Conservation (phyloP, 2,329 filamentous ascomycete genomes). For the Diaporthe velutina region DNA sequence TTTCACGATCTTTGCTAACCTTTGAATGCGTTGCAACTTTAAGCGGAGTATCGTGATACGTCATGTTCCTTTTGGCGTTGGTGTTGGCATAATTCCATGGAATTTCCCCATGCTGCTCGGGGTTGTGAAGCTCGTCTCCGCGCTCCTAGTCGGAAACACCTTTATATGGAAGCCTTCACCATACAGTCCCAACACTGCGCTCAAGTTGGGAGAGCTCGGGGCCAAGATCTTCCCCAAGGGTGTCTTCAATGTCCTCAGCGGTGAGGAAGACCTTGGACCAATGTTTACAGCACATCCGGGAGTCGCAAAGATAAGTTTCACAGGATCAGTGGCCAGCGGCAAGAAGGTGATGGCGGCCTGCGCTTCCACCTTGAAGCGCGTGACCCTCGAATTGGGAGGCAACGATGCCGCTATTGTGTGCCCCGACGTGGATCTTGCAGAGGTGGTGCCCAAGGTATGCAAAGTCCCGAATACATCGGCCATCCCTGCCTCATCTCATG, state of each 20-base stretch:
- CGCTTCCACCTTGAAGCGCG: slow-evolving; percentile 58
- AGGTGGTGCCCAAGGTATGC: slow-evolving; percentile 49
- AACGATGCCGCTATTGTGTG: slow-evolving; percentile 63
- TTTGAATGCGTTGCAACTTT: background rate
- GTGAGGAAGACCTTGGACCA: slow-evolving; percentile 57
- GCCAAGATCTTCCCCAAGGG: slow-evolving; percentile 57
- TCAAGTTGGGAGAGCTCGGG: slow-evolving; percentile 58
- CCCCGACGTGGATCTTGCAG: slow-evolving; percentile 59
- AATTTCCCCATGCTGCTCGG: slow-evolving; percentile 56
- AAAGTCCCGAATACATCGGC: background rate
- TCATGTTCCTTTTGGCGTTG: slow-evolving; percentile 52
- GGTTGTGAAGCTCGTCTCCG: slow-evolving; percentile 57
- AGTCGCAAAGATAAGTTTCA: slow-evolving; percentile 59
- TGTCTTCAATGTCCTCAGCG: slow-evolving; percentile 58
- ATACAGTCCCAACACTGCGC: slow-evolving; percentile 54
- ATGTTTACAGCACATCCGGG: slow-evolving; percentile 44
- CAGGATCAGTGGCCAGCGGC: slow-evolving; percentile 50
- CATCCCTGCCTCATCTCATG: background rate
- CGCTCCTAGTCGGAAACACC: slow-evolving; percentile 59
- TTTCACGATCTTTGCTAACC: background rate
- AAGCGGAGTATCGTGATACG: slow-evolving; percentile 28
- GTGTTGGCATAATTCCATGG: slow-evolving; percentile 64
- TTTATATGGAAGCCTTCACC: slow-evolving; percentile 63
- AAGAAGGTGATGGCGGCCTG: slow-evolving; percentile 57
- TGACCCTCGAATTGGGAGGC: slow-evolving; percentile 60